These are phyloP conservation scores for Penicillium sp. DNA, from an alignment of 2,329 filamentous ascomycete genomes.

Conservation along the genomic window DNA sequence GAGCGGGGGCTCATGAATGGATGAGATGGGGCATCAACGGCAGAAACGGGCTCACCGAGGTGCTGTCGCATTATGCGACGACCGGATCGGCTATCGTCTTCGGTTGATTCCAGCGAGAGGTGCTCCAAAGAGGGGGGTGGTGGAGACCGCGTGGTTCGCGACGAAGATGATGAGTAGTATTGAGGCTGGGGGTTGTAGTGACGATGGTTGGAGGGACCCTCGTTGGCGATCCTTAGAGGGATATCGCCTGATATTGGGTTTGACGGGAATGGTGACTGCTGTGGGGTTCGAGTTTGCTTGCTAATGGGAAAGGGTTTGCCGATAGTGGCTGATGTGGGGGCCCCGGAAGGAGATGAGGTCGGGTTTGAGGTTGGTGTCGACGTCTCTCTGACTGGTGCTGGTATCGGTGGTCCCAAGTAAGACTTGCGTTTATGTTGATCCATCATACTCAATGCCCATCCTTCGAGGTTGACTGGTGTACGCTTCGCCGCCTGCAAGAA, in stretches of 20 bases:
- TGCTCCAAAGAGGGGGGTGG: conserved; percentile 45
- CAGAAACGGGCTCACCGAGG: conserved; percentile 38
- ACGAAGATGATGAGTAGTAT: conserved; percentile 24
- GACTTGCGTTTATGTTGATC: conserved; percentile 94
- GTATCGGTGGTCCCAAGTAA: conserved; percentile 79
- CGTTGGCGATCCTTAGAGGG: conserved; percentile 53
- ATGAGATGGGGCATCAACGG: conserved; percentile 39
- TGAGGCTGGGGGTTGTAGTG: conserved; percentile 18
- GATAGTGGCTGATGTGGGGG: conserved; percentile 32
- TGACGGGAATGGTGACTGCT: conserved; percentile 19
- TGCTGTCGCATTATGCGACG: conserved; percentile 30
- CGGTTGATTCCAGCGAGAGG: conserved; percentile 44
- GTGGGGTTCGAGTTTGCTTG: conserved; percentile 22
- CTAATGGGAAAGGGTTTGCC: conserved; percentile 38
- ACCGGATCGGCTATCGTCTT: conserved; percentile 27
- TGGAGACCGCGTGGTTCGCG: conserved; percentile 32
- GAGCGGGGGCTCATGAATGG: conserved; percentile 42
- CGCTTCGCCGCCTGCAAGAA: conserved; percentile 96
- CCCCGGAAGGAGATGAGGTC: conserved; percentile 45
- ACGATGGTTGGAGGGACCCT: conserved; percentile 24
- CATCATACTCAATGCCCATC: conserved; percentile 93
- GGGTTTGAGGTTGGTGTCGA: conserved; percentile 37
- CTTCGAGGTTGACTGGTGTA: conserved; percentile 87
- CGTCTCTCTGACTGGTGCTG: conserved; percentile 66
- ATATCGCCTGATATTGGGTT: conserved; percentile 60